Evolutionary conservation across 352 stramenopile genomes (phyloP), one percentile per base, ranked within the genome.

Genomic region (Phytopythium cucurbitacearum): DNA sequence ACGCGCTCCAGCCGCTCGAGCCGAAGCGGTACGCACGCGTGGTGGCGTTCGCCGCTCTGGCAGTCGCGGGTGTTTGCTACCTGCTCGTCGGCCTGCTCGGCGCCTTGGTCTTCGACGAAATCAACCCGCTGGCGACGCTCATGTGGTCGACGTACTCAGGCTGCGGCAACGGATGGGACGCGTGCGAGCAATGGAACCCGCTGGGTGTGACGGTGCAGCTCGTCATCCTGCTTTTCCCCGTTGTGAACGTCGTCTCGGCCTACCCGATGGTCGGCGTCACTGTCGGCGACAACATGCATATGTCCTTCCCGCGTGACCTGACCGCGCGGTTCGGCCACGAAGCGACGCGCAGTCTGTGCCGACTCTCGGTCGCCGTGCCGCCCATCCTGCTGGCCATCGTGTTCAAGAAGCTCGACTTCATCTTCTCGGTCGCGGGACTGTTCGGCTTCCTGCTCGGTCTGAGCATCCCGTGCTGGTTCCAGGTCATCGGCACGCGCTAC

Each of bases 401-500:
- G 51, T 94, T 94, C 67, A 94, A 94, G 68, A 87, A 89, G 46
- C 71, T 94, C n/a, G 83, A 94, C 57, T 85, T 85, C 37, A 94
- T 94, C 55, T 91, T 94, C 54, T 64, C 80, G 1, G 61, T 91
- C 48, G 80, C 83, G 7, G 83, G 83, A 7, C 66, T 91, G 5
- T 90, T 94, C 40, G 83, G 83, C 11, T 94, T 94, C 53, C 47
- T 88, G 39, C 64, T 94, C 13, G 81, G 80, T 1, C 64, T 90
- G 6, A 85, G 79, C 38, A 94, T 94, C 48, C 83, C 83, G 50
- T 86, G 72, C 57, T 94, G 81, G 80, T 89, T 94, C 63, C 83
- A 94, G 64, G 73, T 94, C 37, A 75, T 91, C 32, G 74, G 83
- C 44, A 91, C 76, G 51, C 76, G 81, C 40, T 91, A 91, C 65